Evolutionary conservation across 306 rosid genomes (phyloP).

Genomic region (Trichosanthes cucumerina): DNA sequence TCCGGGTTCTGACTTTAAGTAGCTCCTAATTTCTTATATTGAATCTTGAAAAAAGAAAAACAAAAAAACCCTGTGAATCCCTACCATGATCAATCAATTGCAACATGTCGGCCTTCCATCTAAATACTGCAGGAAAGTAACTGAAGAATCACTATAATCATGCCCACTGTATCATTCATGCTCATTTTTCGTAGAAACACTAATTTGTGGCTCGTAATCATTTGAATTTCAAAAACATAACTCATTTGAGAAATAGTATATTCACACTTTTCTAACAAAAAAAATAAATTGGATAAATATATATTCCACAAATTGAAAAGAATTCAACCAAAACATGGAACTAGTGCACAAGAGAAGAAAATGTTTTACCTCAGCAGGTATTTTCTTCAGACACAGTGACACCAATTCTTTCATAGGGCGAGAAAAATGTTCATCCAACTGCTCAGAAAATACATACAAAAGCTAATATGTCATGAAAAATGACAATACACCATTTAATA

Average conservation of each 20-base stretch:
- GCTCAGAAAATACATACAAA: conserved; percentile 26
- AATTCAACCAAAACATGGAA: neutral
- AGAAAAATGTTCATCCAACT: conserved; percentile 98
- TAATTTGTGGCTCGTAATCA: neutral
- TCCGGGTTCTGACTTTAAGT: neutral
- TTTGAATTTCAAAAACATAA: neutral
- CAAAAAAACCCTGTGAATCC: neutral
- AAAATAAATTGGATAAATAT: neutral
- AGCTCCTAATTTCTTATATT: neutral
- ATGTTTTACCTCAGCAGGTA: conserved; percentile 80
- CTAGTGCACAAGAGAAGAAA: neutral
- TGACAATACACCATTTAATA: neutral
- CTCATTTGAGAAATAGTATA: neutral
- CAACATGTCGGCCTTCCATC: neutral
- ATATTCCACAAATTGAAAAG: neutral
- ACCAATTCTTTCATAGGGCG: conserved; percentile 95
- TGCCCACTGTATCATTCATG: neutral
- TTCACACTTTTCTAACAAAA: neutral
- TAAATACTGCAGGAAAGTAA: neutral
- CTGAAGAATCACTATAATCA: neutral
- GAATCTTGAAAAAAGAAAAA: neutral
- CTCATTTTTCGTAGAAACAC: neutral
- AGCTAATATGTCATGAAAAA: neutral
- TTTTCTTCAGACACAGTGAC: conserved; percentile 80
- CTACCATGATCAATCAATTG: neutral